phyloP scores from a whole-genome alignment of 164 flowering plant species.

The Annona cherimola region DNA sequence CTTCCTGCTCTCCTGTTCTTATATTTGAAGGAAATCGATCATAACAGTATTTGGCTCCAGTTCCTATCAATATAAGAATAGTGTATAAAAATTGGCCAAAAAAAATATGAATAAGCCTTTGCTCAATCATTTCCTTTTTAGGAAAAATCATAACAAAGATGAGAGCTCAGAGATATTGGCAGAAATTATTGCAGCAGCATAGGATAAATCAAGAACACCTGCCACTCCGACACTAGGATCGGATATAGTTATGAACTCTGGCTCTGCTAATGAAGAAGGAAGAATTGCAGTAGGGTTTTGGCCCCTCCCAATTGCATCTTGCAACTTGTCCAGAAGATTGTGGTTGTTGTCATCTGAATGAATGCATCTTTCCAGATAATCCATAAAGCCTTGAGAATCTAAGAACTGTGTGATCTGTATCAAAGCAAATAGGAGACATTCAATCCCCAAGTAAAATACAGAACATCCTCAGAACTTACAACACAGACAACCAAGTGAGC shows the following conservation, averaged over 20 bases:
- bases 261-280: constrained; percentile 53
- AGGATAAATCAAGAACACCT: constrained; percentile 35
- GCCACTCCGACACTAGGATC: constrained; percentile 63
- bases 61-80: constrained; percentile 32
- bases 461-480: not conserved
- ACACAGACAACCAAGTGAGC: not conserved
- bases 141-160: not conserved
- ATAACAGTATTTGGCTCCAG: constrained; percentile 78
- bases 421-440: not conserved
- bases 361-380: constrained; percentile 77
- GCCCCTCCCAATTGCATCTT: constrained; percentile 95
- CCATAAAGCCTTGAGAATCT: constrained; percentile 90
- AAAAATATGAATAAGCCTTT: not conserved
- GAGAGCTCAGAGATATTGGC: not conserved
- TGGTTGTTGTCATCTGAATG: constrained; percentile 61
- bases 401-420: constrained; percentile 79
- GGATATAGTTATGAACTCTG: constrained; percentile 85
- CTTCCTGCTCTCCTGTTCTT: constrained; percentile 92
- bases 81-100: constrained; percentile 1
- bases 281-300: constrained; percentile 80
- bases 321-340: constrained; percentile 94
- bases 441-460: not conserved
- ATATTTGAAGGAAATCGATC: constrained; percentile 82
- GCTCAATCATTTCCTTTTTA: not conserved
- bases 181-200: not conserved